These are phyloP conservation scores for Skeletonema grethae DNA, from an alignment of 108 stramenopile genomes.

Conservation along the genomic window DNA sequence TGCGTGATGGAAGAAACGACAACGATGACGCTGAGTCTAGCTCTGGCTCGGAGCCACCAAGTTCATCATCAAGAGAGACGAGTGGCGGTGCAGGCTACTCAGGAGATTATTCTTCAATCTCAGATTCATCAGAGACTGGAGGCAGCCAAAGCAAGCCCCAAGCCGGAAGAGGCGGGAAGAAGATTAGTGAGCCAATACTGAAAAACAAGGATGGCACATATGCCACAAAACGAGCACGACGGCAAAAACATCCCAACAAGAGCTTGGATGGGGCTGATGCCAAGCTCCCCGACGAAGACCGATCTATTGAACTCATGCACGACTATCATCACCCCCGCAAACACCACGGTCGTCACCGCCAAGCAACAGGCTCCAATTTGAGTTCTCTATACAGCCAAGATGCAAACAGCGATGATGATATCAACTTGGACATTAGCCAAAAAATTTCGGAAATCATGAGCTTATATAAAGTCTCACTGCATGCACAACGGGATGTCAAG, in stretches of 20 bases:
- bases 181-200: neutral
- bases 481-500: constrained; percentile 6
- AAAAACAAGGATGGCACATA: constrained; percentile 1
- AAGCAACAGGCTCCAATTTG: neutral
- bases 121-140: constrained; percentile 8
- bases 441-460: constrained; percentile 15
- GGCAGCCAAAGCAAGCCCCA: constrained; percentile 5
- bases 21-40: neutral
- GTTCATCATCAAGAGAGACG: neutral
- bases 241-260: constrained; percentile 2
- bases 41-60: constrained; percentile 1
- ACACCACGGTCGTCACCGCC: neutral
- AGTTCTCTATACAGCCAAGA: constrained; percentile 1
- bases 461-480: constrained; percentile 12
- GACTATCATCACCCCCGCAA: constrained; percentile 7
- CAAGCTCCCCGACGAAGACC: neutral
- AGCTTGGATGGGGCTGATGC: neutral
- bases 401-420: neutral
- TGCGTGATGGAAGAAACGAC: neutral
- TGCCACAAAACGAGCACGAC: neutral
- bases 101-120: constrained; percentile 18
- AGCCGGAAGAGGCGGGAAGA: constrained; percentile 9
- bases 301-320: constrained; percentile 1
- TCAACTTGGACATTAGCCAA: constrained; percentile 7
- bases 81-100: constrained; percentile 16